Evolutionary conservation across 169 alveolate species (phyloP), one percentile per base, ranked within the genome.

Genomic region (Plasmodium blacklocki): DNA sequence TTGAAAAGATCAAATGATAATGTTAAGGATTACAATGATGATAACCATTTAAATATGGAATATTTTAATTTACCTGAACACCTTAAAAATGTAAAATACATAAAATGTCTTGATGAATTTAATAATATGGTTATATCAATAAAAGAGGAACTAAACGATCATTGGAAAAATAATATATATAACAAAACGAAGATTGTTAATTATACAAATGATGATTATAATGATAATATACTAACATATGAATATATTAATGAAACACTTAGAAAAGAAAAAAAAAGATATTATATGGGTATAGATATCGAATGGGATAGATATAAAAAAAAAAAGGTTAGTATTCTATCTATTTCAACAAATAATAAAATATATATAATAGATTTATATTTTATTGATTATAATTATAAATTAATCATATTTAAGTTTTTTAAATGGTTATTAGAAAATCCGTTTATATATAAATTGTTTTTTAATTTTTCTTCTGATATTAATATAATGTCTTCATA

Each of bases 291-390:
- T 49, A 70, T 89, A 18, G 94, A 89, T 72, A 54, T 83, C 5
- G 94, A 89, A 76, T 89, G 94, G 94, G 52, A 59, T 47, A 74
- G 64, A 76, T 54, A 86, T 66, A 47, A 89, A 63, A 70, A 75
- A 19, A 5, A 39, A 39, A 5, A 39, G 1, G 89, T 67, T n/a
- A 70, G 75, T 29, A 29, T 89, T n/a, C 23, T 89, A 70, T 71
- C 91, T 29, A 18, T 89, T n/a, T 59, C 92, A 50, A 89, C 94
- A 26, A 18, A 7, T 72, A 74, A 52, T 1, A 45, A 50, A n/a
- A 76, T 89, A 39, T 89, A 73, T 73, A 49, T 89, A 39, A 23
- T 80, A 19, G 92, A 89, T 60, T 64, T 89, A 32, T 49, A 60
- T 39, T 72, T 21, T 52, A 52, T 63, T 15, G 74, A 76, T 70